These are phyloP conservation scores for Bacterosira constricta DNA, from an alignment of 108 stramenopile species.

Conservation along the genomic window DNA sequence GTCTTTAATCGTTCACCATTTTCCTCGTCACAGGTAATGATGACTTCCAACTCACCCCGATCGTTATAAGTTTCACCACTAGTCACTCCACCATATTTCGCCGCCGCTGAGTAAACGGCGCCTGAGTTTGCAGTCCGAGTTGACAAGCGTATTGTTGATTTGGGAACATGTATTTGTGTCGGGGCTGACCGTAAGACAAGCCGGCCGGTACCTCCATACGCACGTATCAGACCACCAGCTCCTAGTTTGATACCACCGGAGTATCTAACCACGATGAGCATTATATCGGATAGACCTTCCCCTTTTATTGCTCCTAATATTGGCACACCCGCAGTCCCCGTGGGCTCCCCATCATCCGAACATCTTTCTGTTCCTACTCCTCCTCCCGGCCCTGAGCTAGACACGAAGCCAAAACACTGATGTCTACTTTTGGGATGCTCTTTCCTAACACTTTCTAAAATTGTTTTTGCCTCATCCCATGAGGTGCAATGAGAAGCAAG, in stretches of 20 bases:
- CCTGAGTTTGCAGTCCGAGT: constrained; percentile 33
- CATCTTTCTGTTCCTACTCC: constrained; percentile 62
- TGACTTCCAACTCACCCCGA: constrained; percentile 58
- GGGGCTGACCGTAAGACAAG: constrained; percentile 63
- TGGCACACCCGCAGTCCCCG: constrained; percentile 80
- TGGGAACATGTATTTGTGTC: constrained; percentile 57
- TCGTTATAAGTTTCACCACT: constrained; percentile 58
- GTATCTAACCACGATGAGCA: constrained; percentile 83
- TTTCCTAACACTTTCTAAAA: constrained; percentile 47
- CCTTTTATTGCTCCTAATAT: constrained; percentile 79
- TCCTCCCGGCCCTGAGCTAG: constrained; percentile 10
- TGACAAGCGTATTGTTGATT: constrained; percentile 30
- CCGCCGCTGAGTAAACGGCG: constrained; percentile 54
- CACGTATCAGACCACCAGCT: constrained; percentile 86
- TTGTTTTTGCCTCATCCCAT: constrained; percentile 70
- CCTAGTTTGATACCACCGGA: constrained; percentile 87
- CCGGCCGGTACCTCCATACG: constrained; percentile 78
- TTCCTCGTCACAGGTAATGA: constrained; percentile 62
- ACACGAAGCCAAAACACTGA: constrained; percentile 72
- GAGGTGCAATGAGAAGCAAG: constrained; percentile 59
- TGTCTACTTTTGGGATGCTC: constrained; percentile 86
- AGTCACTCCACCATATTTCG: constrained; percentile 50
- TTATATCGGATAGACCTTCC: constrained; percentile 66
- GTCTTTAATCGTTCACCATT: constrained; percentile 29
- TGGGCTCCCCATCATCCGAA: constrained; percentile 87